These are phyloP conservation scores for Globisporangium ultimum DNA, from an alignment of 352 stramenopile species.

Conservation along the genomic window DNA sequence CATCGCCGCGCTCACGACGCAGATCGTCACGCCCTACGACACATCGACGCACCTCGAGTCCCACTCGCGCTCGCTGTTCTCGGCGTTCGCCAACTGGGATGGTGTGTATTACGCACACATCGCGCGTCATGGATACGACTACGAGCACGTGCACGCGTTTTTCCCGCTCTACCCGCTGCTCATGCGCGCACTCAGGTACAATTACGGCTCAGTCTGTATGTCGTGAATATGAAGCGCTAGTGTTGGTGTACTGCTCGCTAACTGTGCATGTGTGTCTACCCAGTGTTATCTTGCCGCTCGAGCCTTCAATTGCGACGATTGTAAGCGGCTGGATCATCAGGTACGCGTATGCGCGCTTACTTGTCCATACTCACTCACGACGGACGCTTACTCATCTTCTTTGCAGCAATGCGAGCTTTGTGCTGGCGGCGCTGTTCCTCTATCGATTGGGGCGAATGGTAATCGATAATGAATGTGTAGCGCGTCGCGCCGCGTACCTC, in stretches of 20 bases:
- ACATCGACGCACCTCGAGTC: slow-evolving; percentile 47
- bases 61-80: slow-evolving; percentile 20
- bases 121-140: slow-evolving; percentile 70
- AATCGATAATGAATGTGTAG: slow-evolving; percentile 45
- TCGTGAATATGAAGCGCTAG: too few relatives aligned
- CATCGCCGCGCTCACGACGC: slow-evolving; percentile 37
- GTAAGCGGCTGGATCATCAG: slow-evolving; percentile 54
- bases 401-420: slow-evolving; percentile 67
- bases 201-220: too few relatives aligned
- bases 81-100: slow-evolving; percentile 77
- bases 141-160: slow-evolving; percentile 84
- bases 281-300: slow-evolving; percentile 17
- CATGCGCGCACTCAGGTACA: slow-evolving; percentile 28
- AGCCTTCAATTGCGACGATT: slow-evolving; percentile 18
- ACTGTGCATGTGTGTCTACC: too few relatives aligned
- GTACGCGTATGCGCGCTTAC: slow-evolving; percentile 6
- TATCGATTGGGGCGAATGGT: slow-evolving; percentile 63
- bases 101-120: slow-evolving; percentile 82
- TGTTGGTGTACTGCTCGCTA: too few relatives aligned
- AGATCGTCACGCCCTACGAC: slow-evolving; percentile 62
- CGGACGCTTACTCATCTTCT: too few relatives aligned
- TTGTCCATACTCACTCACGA: too few relatives aligned
- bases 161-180: slow-evolving; percentile 78
- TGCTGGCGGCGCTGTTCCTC: slow-evolving; percentile 64
- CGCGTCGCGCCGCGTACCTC: slow-evolving; percentile 62